Conservation (phyloP, 2,329 filamentous ascomycete genomes). For the Aphanocladium album region DNA sequence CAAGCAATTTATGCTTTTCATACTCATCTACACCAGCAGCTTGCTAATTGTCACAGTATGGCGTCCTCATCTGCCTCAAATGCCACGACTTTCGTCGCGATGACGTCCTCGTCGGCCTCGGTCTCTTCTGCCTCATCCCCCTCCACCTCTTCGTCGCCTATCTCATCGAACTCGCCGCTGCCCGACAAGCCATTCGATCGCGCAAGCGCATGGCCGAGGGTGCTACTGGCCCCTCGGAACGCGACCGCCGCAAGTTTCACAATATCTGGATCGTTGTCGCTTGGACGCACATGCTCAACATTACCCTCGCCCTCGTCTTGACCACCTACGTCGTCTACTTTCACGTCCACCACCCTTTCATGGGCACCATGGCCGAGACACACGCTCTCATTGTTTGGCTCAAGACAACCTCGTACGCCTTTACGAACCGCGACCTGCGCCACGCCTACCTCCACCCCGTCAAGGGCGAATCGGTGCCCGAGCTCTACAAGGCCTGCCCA, state of each 20-base stretch:
- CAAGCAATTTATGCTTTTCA: too few species aligned
- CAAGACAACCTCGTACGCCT: constrained; percentile 91
- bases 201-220: constrained; percentile 52
- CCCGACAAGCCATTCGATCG: constrained; percentile 67
- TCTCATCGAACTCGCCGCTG: constrained; percentile 79
- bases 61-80: constrained; percentile 84
- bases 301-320: constrained; percentile 72
- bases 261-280: constrained; percentile 77
- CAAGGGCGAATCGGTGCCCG: constrained; percentile 65
- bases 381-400: constrained; percentile 95
- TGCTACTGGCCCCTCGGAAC: constrained; percentile 43
- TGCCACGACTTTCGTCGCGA: constrained; percentile 82
- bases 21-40: too few species aligned
- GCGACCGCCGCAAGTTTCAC: constrained; percentile 62
- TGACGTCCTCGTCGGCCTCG: constrained; percentile 69
- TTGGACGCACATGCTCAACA: constrained; percentile 76
- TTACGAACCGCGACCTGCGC: constrained; percentile 92
- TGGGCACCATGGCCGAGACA: constrained; percentile 83
- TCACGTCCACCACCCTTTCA: constrained; percentile 85
- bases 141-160: constrained; percentile 89
- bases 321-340: constrained; percentile 86
- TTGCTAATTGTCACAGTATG: constrained; percentile 58
- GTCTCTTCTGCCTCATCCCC: constrained; percentile 82
- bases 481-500: constrained; percentile 75
- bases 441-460: constrained; percentile 80